phyloP scores from a whole-genome alignment of 1,284 basidiomycete species.

The Leccinum solheimii region DNA sequence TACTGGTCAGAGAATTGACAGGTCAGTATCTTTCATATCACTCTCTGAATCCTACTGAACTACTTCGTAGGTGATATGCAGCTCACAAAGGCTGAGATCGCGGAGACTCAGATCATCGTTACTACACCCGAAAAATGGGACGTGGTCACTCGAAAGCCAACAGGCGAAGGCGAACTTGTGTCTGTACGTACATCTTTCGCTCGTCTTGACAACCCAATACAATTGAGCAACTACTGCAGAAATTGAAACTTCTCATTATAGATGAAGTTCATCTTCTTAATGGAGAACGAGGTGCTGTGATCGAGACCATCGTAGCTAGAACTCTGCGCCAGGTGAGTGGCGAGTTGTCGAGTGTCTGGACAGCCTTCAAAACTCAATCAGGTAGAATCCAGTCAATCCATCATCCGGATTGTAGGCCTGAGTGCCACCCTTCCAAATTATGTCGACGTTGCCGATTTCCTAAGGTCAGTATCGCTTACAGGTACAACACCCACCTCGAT shows the following conservation, averaged over 20 bases:
- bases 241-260: conserved; percentile 93
- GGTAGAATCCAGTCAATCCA: conserved; percentile 95
- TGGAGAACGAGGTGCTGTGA: conserved; percentile 97
- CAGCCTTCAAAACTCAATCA: conserved; percentile 32
- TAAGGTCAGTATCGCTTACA: conserved; percentile 55
- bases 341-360: not conserved
- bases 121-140: conserved; percentile 99
- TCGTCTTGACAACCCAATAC: not conserved
- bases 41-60: conserved; percentile 1
- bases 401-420: conserved; percentile 98
- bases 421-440: conserved; percentile 99
- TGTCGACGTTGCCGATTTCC: conserved; percentile 94
- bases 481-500: not conserved
- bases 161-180: conserved; percentile 93
- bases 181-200: conserved; percentile 53
- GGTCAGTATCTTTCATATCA: conserved; percentile 41
- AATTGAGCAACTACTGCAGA: conserved; percentile 46
- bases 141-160: conserved; percentile 96
- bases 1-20: conserved; percentile 90
- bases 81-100: conserved; percentile 91
- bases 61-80: conserved; percentile 88
- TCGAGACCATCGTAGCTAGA: conserved; percentile 97
- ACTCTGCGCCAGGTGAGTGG: conserved; percentile 81
- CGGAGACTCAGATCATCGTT: conserved; percentile 96
- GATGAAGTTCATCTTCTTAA: conserved; percentile 98